These are phyloP conservation scores for Komagataella mondaviorum DNA, from an alignment of 805 yeast species.

Conservation along the genomic window DNA sequence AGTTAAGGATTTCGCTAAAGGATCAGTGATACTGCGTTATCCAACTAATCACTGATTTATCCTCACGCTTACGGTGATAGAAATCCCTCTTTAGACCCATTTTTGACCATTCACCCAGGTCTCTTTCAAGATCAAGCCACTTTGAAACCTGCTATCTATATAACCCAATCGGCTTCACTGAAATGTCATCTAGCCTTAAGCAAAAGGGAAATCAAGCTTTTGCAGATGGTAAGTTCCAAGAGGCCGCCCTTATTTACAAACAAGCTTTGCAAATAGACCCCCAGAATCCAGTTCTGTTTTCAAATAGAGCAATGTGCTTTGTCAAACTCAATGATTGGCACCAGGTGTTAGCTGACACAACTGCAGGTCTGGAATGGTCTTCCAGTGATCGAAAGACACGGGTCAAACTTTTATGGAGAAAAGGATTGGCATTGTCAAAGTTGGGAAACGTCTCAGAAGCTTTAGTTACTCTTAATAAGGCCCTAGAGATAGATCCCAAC, in stretches of 20 bases:
- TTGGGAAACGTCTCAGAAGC: constrained; percentile 15
- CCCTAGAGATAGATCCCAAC: constrained; percentile 24
- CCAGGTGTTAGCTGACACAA: constrained; percentile 35
- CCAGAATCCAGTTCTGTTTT: constrained; percentile 37
- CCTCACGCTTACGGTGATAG: constrained; percentile 1
- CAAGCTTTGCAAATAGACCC: constrained; percentile 40
- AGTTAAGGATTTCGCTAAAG: not conserved
- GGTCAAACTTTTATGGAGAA: constrained; percentile 39
- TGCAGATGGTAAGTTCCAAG: constrained; percentile 23
- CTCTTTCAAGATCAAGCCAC: not conserved
- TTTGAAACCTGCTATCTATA: not conserved
- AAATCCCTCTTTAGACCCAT: no score
- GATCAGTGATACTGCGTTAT: not conserved
- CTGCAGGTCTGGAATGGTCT: constrained; percentile 26
- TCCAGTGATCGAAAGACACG: constrained; percentile 15
- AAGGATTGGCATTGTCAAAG: constrained; percentile 25
- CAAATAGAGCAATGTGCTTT: constrained; percentile 62
- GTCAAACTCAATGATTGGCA: constrained; percentile 35
- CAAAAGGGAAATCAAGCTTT: constrained; percentile 42
- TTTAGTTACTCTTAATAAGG: constrained; percentile 18
- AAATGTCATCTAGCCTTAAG: constrained; percentile 11
- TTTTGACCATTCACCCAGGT: not conserved
- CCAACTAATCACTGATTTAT: no score
- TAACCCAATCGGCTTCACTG: not conserved
- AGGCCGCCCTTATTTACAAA: constrained; percentile 40